Evolutionary conservation across 768 basidiomycete genomes (phyloP).

Genomic region (Baorangia bicolor): DNA sequence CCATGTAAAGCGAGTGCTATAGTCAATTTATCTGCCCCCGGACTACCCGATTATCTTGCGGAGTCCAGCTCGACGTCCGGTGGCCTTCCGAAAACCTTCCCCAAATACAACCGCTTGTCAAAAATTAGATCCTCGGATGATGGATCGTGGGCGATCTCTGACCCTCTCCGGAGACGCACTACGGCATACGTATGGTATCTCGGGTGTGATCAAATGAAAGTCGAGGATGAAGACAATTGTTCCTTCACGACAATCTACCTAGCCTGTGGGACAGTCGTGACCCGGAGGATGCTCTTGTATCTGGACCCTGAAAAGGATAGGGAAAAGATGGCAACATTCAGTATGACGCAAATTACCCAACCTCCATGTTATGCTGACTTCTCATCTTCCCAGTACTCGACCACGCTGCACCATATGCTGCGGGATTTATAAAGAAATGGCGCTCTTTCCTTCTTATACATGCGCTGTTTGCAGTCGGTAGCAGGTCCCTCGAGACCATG

Average conservation of each 20-base stretch:
- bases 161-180: constrained; percentile 5
- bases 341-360: background rate
- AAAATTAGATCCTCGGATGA: background rate
- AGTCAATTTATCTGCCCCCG: constrained; percentile 14
- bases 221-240: background rate
- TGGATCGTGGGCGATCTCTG: background rate
- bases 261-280: background rate
- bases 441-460: constrained; percentile 14
- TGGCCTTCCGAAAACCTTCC: constrained; percentile 10
- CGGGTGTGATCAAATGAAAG: background rate
- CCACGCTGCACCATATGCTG: constrained; percentile 5
- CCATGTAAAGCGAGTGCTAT: constrained; percentile 3
- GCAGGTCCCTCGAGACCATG: constrained; percentile 6
- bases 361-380: background rate
- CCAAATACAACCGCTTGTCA: constrained; percentile 2
- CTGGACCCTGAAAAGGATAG: constrained; percentile 4
- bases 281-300: background rate
- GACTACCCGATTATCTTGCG: constrained; percentile 18
- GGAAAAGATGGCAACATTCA: constrained; percentile 10
- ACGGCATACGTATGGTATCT: constrained; percentile 1
- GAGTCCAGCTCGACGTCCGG: constrained; percentile 22
- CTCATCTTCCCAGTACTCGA: background rate
- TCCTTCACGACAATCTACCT: background rate
- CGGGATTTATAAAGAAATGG: constrained; percentile 6
- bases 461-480: constrained; percentile 5